phyloP scores from a whole-genome alignment of 768 basidiomycete species.

The Pleurotus djamor region DNA sequence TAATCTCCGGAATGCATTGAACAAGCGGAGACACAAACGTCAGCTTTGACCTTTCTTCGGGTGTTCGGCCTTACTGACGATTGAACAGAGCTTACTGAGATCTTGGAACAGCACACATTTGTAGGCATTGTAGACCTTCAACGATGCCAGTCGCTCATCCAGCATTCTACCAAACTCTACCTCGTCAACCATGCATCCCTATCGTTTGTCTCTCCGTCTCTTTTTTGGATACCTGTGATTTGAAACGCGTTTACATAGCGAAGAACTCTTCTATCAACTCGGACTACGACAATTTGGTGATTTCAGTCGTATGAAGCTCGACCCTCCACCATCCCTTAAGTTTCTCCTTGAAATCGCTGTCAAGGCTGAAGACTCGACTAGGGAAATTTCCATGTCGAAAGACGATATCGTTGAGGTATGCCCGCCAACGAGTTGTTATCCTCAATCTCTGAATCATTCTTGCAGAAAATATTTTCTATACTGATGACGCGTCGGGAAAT shows the following conservation, averaged over 20 bases:
- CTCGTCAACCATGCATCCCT: constrained; percentile 83
- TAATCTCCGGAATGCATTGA: constrained; percentile 56
- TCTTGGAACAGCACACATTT: constrained; percentile 85
- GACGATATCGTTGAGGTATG: constrained; percentile 71
- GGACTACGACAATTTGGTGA: constrained; percentile 90
- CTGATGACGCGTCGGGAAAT: constrained; percentile 69
- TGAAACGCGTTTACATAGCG: constrained; percentile 39
- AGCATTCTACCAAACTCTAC: constrained; percentile 86
- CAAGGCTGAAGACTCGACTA: constrained; percentile 60
- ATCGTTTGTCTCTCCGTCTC: constrained; percentile 43
- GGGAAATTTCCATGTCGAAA: constrained; percentile 51
- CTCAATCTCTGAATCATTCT: not conserved
- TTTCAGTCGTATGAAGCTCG: constrained; percentile 70
- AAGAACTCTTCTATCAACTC: constrained; percentile 95
- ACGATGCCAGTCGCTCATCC: constrained; percentile 77
- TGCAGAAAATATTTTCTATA: constrained; percentile 62
- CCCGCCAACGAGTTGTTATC: not conserved
- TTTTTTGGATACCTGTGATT: not conserved
- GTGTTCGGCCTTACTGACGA: not conserved
- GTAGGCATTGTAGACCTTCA: constrained; percentile 86
- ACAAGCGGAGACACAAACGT: constrained; percentile 72
- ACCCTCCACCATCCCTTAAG: constrained; percentile 76
- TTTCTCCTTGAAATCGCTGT: constrained; percentile 79
- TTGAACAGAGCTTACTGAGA: constrained; percentile 72
- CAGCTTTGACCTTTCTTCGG: constrained; percentile 19